Evolutionary conservation across 257 asterid species (phyloP), one percentile per base, ranked within the genome.

Genomic region (Salvia hispanica): DNA sequence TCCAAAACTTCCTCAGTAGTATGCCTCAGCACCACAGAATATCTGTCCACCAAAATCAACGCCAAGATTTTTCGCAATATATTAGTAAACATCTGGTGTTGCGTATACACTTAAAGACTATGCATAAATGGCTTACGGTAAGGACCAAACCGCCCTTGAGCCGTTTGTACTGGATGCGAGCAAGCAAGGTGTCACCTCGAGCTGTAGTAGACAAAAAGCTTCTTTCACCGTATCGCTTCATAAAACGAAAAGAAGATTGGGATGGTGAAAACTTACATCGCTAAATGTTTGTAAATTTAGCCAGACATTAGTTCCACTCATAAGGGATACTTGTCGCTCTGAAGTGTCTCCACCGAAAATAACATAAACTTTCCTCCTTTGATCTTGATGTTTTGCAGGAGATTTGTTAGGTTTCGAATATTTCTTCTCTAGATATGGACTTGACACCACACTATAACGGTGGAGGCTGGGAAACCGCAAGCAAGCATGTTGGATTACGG

Each of bases 251-350:
- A 55, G 39, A 63, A 45, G 52, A 62, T 42, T 15, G 5, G n/a
- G 33, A 52, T 14, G 40, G 58, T 55, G 56, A 58, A 70, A 55
- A 83, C 96, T 81, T 83, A 90, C 97, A 80, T 90, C 95, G 73
- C 83, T 82, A 76, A 71, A 88, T 77, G 95, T 84, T 79, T 81
- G 91, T 62, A 90, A 85, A 69, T 90, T 90, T 74, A 90, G 80
- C 97, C 97, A 90, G 74, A 90, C 97, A 80, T 90, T 90, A 44
- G 97, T 87, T 84, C 97, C 97, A 70, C 97, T 90, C 95, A 88
- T 90, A 64, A 90, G 90, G 73, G 97, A 90, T 78, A 90, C 97
- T 79, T 90, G 97, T 58, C 97, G 79, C 69, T 90, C 97, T 9
- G 96, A 90, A 69, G 95, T 81, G 75, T 86, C 85, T 68, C 97